These are phyloP conservation scores for Exophiala sp. DNA, from an alignment of 2,329 filamentous ascomycete species.

Conservation along the genomic window DNA sequence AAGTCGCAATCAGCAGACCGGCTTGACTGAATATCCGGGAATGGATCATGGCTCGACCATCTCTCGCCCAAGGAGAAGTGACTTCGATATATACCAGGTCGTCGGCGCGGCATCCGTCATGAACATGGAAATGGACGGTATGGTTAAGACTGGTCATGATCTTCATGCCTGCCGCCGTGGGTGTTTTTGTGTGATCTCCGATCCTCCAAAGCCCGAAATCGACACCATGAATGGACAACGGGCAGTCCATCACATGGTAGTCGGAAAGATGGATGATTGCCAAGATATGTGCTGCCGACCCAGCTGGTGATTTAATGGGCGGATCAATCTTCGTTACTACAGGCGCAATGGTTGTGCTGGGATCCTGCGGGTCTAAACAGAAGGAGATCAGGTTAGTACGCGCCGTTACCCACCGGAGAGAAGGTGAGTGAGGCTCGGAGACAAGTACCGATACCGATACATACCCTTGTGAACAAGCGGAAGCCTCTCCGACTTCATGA, in stretches of 20 bases:
- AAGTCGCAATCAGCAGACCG: slow-evolving; percentile 24
- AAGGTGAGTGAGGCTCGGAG: too few relatives aligned
- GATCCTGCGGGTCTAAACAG: slow-evolving; percentile 14
- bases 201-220: slow-evolving; percentile 15
- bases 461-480: slow-evolving; percentile 21
- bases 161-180: slow-evolving; percentile 12
- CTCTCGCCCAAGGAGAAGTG: slow-evolving; percentile 25
- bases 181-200: slow-evolving; percentile 18
- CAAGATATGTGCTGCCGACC: slow-evolving; percentile 20
- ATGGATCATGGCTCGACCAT: slow-evolving; percentile 25
- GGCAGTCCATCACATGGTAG: slow-evolving; percentile 27
- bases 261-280: slow-evolving; percentile 26
- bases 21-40: slow-evolving; percentile 23
- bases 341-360: slow-evolving; percentile 17
- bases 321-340: slow-evolving; percentile 23
- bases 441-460: not conserved
- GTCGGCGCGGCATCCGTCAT: slow-evolving; percentile 26
- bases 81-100: slow-evolving; percentile 26
- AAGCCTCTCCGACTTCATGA: slow-evolving; percentile 28
- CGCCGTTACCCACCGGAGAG: too few relatives aligned
- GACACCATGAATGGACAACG: slow-evolving; percentile 19
- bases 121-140: slow-evolving; percentile 25
- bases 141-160: slow-evolving; percentile 29
- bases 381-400: not conserved
- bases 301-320: slow-evolving; percentile 16